A percentile compares a stretch with the other conserved stretches of the same genome.
phyloP scores from a whole-genome alignment of 2,329 filamentous ascomycete species.

The Beauveria sp. region DNA sequence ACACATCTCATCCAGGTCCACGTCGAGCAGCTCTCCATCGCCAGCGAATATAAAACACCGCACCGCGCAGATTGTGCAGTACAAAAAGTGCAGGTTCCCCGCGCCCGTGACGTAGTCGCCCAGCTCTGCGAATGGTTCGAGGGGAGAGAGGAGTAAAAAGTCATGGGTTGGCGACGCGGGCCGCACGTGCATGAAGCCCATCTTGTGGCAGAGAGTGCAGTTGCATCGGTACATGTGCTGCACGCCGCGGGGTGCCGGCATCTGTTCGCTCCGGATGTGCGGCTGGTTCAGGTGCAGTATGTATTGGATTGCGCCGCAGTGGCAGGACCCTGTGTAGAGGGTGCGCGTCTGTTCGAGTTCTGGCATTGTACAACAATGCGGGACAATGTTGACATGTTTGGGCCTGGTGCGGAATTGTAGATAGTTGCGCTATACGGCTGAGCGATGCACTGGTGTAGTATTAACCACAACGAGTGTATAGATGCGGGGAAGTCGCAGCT shows the following conservation, averaged over 20 bases:
- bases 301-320: neutral
- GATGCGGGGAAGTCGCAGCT: neutral
- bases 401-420: neutral
- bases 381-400: neutral
- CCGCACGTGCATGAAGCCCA: slow-evolving; percentile 4
- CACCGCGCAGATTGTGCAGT: slow-evolving; percentile 4
- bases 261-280: neutral
- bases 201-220: slow-evolving; percentile 7
- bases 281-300: neutral
- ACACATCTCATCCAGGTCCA: neutral
- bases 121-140: neutral
- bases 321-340: neutral
- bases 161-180: neutral
- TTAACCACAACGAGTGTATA: neutral
- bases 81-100: slow-evolving; percentile 2
- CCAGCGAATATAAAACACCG: slow-evolving; percentile 4
- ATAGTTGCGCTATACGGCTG: neutral
- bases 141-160: neutral
- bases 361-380: neutral
- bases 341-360: neutral
- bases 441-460: neutral
- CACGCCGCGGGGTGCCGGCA: neutral
- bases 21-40: neutral
- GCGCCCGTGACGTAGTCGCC: neutral
- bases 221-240: slow-evolving; percentile 10